A percentile compares a stretch with the other conserved stretches of the same genome.
Conservation (phyloP, 257 asterid genomes). For the Przewalskia tangutica region DNA sequence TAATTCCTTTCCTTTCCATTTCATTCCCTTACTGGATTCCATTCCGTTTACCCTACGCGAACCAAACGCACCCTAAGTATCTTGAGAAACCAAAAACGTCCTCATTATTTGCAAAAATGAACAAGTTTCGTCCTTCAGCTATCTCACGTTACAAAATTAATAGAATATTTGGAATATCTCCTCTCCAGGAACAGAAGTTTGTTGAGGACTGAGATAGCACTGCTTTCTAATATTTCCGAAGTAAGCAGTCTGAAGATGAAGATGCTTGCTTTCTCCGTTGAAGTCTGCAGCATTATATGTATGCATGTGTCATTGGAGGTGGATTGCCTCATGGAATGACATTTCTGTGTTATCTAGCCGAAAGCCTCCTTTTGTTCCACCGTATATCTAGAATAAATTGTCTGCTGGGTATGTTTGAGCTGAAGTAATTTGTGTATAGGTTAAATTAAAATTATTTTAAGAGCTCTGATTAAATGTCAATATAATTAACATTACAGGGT, state of each 20-base stretch:
- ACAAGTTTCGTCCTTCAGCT: neutral
- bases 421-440: neutral
- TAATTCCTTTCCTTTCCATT: too few relatives aligned
- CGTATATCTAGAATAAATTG: neutral
- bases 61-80: too few relatives aligned
- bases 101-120: too few relatives aligned
- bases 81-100: too few relatives aligned
- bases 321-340: too few relatives aligned
- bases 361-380: neutral
- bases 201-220: neutral
- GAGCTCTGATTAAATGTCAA: neutral
- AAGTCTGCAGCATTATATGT: neutral
- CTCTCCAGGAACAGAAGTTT: neutral
- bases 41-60: too few relatives aligned
- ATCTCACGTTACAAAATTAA: neutral
- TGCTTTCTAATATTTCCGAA: neutral
- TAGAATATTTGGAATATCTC: too few relatives aligned
- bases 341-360: neutral
- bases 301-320: neutral
- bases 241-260: neutral
- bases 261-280: neutral
- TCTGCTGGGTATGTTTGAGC: neutral
- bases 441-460: too few relatives aligned
- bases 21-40: too few relatives aligned
- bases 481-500: neutral